Base-by-base conservation (phyloP, 345 rosid species). In the Pistacia vera region DNA sequence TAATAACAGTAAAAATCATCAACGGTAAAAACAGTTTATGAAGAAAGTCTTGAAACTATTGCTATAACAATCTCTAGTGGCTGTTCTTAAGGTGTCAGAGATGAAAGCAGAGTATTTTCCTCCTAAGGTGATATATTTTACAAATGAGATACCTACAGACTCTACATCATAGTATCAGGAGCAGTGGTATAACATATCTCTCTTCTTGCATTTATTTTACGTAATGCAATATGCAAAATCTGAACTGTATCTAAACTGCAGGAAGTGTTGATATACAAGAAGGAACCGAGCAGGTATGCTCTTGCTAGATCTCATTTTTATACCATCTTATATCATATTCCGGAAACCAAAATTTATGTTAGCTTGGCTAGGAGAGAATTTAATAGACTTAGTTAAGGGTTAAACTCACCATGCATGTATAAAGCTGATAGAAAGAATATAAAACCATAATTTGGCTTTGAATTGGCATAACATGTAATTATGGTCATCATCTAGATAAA, bases 51-150 rank as follows among this genome's bases (percentile, higher is more conserved):
- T 30, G 33, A 30, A 30, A 30, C 33, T 1, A 30, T 72, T 48
- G 46, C 48, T 46, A 10, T 17, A 48, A 4, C 48, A 72, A 63
- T 54, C 76, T 30, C n/a, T 63, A 22, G 30, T 36, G 63, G 48
- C 18, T 33, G 51, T 72, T 75, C 52, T 71, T 67, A 16, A 93
- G 98, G 93, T 95, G 49, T 86, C 95, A 0, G 94, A 91, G 68
- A 83, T 93, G 87, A 88, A 85, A 76, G 99, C 96, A 75, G 98
- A 93, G 81, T 92, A 90, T 78, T 93, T 90, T 79, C 98, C 97
- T n/a, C 99, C 98, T 0, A 93, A 90, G 75, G 88, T 95, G 99
- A 95, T 72, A 93, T 93, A 90, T 93, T 44, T 78, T 96, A 68
- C 97, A 92, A 59, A 96, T 77, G 98, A 93, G 80, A 86, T 92